phyloP scores from a whole-genome alignment of 176 grass and related monocot genomes.

The Eragrostis curvula region DNA sequence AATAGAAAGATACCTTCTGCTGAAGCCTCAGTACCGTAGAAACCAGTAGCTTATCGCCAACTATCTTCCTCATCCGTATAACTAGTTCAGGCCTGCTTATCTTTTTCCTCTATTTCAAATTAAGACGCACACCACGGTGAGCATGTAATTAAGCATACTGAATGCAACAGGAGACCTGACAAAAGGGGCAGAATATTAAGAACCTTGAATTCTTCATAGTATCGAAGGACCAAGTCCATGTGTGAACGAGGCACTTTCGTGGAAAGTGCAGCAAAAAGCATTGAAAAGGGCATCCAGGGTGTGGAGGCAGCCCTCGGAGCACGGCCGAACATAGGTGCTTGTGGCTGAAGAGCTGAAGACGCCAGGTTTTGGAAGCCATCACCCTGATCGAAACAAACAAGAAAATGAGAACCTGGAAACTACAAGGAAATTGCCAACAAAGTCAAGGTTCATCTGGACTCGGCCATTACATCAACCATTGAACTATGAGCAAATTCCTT shows the following conservation, averaged over 20 bases:
- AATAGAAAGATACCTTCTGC: slow-evolving; percentile 54
- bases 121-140: slow-evolving; percentile 26
- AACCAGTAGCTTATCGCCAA: slow-evolving; percentile 74
- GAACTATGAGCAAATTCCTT: too few species aligned
- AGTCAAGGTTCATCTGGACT: background rate
- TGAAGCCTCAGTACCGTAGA: slow-evolving; percentile 73
- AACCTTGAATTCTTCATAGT: slow-evolving; percentile 87
- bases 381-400: slow-evolving; percentile 39
- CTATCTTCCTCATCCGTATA: slow-evolving; percentile 56
- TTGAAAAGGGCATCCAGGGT: slow-evolving; percentile 85
- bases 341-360: slow-evolving; percentile 27
- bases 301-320: slow-evolving; percentile 51
- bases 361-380: slow-evolving; percentile 12
- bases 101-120: slow-evolving; percentile 62
- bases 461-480: background rate
- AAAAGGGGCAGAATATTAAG: background rate
- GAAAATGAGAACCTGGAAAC: slow-evolving; percentile 10
- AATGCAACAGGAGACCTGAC: background rate
- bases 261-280: slow-evolving; percentile 86
- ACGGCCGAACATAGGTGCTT: slow-evolving; percentile 30
- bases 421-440: slow-evolving; percentile 1
- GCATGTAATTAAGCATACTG: slow-evolving; percentile 12
- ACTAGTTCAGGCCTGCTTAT: slow-evolving; percentile 73
- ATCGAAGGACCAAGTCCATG: slow-evolving; percentile 62
- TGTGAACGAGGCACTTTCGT: slow-evolving; percentile 67